Percentiles rank a stretch among this genome's conserved stretches.
Conservation (phyloP, 345 rosid genomes). For the Crucihimalaya himalaica region DNA sequence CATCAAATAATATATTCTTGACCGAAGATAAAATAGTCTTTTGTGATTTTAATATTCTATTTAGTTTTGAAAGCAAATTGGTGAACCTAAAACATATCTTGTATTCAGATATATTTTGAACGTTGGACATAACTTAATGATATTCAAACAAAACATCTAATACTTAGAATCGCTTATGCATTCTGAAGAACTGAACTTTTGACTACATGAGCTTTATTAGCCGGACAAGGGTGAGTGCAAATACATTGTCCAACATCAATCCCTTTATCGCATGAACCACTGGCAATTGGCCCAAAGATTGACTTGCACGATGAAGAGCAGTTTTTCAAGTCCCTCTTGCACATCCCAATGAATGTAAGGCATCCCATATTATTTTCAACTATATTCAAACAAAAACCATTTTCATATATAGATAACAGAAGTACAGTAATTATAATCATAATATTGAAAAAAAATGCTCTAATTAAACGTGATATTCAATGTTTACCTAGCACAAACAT, state of each 20-base stretch:
- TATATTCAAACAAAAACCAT: not conserved
- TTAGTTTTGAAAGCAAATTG: too few species aligned
- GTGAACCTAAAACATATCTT: not conserved
- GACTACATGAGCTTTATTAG: not conserved
- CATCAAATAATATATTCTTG: not conserved
- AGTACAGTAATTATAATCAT: not conserved
- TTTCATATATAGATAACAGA: not conserved
- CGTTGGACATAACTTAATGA: not conserved
- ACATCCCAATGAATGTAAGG: not conserved
- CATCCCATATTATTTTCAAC: not conserved
- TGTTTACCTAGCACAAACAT: not conserved
- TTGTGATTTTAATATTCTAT: too few species aligned
- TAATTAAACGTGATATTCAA: too few species aligned
- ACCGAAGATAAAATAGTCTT: not conserved
- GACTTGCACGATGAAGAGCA: not conserved
- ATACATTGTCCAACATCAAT: not conserved
- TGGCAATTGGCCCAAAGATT: not conserved
- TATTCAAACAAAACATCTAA: not conserved
- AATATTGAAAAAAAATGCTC: too few species aligned
- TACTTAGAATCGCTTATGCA: not conserved
- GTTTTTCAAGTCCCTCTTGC: not conserved
- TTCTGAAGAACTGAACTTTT: not conserved
- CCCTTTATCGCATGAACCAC: not conserved
- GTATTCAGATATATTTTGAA: not conserved
- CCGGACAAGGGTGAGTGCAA: not conserved